phyloP scores from a whole-genome alignment of 1,139 yeast genomes.

The Kluyveromyces marxianus region DNA sequence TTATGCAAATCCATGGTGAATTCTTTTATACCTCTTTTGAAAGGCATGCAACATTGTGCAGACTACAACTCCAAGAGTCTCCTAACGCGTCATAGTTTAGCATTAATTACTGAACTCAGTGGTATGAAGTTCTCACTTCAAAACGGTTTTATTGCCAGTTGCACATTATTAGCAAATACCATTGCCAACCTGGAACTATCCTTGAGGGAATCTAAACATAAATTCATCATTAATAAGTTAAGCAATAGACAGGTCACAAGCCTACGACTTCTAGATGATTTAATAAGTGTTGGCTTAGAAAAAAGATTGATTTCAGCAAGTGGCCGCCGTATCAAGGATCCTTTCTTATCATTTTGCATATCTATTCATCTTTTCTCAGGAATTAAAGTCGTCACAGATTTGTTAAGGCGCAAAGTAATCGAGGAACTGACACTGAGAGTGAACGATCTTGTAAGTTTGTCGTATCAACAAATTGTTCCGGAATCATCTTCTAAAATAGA shows the following conservation, averaged over 20 bases:
- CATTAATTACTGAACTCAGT: background rate
- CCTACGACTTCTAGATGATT: conserved; percentile 1
- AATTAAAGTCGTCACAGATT: background rate
- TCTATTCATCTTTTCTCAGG: background rate
- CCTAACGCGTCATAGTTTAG: conserved; percentile 2
- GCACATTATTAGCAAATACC: background rate
- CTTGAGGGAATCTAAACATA: background rate
- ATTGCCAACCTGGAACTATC: conserved; percentile 1
- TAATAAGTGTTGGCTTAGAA: background rate
- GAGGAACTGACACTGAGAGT: background rate
- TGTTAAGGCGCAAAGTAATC: background rate
- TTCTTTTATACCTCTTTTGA: conserved; percentile 55
- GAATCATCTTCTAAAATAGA: background rate
- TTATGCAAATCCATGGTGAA: conserved; percentile 84
- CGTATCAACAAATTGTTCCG: background rate
- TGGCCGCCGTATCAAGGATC: background rate
- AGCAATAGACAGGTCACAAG: background rate
- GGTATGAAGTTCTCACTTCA: conserved; percentile 1
- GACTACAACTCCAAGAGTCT: conserved; percentile 4
- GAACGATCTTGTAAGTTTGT: background rate
- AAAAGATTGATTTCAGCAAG: background rate
- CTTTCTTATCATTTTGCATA: background rate
- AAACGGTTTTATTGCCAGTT: background rate
- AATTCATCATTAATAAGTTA: conserved; percentile 1
- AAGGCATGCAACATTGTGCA: conserved; percentile 1